A percentile compares a stretch with the other conserved stretches of the same genome.
These are phyloP conservation scores for Leccinellum rugosiceps DNA, from an alignment of 768 basidiomycete genomes.

Conservation along the genomic window DNA sequence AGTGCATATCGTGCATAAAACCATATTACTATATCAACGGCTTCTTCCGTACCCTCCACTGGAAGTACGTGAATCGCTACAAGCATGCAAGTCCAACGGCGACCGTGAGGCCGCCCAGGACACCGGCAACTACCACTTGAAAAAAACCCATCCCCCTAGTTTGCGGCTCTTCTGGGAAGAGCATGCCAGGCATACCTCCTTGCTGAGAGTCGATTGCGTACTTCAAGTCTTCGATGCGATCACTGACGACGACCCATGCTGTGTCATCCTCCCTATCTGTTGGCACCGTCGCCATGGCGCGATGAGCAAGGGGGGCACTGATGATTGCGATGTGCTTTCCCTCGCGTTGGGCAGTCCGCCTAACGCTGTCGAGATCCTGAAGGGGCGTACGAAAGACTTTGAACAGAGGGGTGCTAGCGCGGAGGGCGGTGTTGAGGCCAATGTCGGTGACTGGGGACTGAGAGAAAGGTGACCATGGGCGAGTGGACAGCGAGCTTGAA, in stretches of 20 bases:
- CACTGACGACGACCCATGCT: conserved; percentile 32
- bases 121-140: conserved; percentile 32
- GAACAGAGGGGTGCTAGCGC: conserved; percentile 32
- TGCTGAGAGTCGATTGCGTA: conserved; percentile 33
- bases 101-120: conserved; percentile 30
- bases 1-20: conserved; percentile 13
- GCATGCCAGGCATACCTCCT: conserved; percentile 30
- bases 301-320: conserved; percentile 25
- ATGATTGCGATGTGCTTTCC: conserved; percentile 33
- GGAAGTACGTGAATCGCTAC: conserved; percentile 25
- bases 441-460: conserved; percentile 23
- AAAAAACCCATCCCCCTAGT: conserved; percentile 26
- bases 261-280: conserved; percentile 17
- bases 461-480: conserved; percentile 26
- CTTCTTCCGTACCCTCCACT: neutral
- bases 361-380: conserved; percentile 24
- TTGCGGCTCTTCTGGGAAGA: conserved; percentile 20
- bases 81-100: conserved; percentile 29
- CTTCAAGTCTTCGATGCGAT: conserved; percentile 30
- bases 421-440: conserved; percentile 25
- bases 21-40: neutral
- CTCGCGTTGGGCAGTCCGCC: conserved; percentile 27
- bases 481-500: conserved; percentile 23
- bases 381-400: conserved; percentile 33
- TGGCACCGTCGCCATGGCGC: conserved; percentile 17